phyloP scores from a whole-genome alignment of 169 alveolate genomes.

The Plasmodium gallinaceum region DNA sequence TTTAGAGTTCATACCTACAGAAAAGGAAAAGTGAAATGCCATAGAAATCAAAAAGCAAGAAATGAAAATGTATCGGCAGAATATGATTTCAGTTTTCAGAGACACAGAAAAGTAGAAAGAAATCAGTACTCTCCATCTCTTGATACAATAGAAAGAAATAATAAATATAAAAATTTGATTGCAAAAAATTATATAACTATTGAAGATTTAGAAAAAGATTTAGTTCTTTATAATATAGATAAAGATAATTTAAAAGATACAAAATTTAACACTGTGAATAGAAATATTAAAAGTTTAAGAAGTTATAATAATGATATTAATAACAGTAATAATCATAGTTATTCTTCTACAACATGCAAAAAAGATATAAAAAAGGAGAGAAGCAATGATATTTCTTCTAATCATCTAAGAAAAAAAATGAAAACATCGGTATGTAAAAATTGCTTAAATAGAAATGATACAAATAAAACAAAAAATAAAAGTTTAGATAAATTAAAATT shows the following conservation, averaged over 20 bases:
- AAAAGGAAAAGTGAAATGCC: conserved; percentile 12
- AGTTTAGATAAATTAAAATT: conserved; percentile 47
- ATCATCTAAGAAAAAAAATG: conserved; percentile 16
- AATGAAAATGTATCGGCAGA: conserved; percentile 30
- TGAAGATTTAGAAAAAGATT: conserved; percentile 42
- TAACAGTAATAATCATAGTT: background rate
- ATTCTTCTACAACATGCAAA: background rate
- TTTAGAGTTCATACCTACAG: conserved; percentile 64
- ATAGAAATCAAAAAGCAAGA: conserved; percentile 21
- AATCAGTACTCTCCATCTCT: conserved; percentile 42
- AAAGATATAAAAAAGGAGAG: background rate
- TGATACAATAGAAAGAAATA: conserved; percentile 45
- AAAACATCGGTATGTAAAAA: background rate
- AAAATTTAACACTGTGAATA: background rate
- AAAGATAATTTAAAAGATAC: background rate
- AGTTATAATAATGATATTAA: background rate
- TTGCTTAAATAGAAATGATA: background rate
- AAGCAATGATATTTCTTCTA: background rate
- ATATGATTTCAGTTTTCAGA: conserved; percentile 65
- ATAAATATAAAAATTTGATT: conserved; percentile 17
- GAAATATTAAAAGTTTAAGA: conserved; percentile 5
- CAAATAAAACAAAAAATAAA: background rate
- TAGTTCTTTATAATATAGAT: conserved; percentile 22
- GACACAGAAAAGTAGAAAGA: conserved; percentile 20
- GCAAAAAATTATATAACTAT: conserved; percentile 41